Evolutionary conservation across 2,329 filamentous ascomycete species (phyloP).

Genomic region (Penicillium sp.): DNA sequence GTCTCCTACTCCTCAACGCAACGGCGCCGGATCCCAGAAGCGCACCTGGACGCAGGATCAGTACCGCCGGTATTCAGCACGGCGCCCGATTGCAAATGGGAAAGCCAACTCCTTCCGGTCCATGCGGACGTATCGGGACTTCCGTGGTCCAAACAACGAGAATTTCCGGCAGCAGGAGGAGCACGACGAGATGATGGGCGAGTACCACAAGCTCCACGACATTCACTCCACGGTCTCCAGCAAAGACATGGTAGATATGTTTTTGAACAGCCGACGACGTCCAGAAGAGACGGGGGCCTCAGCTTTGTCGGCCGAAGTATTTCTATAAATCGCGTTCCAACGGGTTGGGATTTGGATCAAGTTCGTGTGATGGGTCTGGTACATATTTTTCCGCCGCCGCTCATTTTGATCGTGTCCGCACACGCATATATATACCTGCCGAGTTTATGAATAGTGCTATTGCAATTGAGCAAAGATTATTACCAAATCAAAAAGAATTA

Average conservation of each 20-base stretch:
- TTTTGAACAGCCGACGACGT: slow-evolving; percentile 35
- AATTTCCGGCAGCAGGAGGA: slow-evolving; percentile 24
- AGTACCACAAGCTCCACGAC: slow-evolving; percentile 22
- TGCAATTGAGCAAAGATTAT: background rate
- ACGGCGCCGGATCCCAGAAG: slow-evolving; percentile 14
- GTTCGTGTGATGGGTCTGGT: background rate
- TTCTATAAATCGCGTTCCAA: slow-evolving; percentile 22
- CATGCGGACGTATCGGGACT: slow-evolving; percentile 24
- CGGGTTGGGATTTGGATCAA: slow-evolving; percentile 6
- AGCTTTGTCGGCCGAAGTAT: too few relatives aligned
- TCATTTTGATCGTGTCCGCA: slow-evolving; percentile 4
- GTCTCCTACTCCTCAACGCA: slow-evolving; percentile 32
- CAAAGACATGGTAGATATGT: slow-evolving; percentile 40
- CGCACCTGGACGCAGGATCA: slow-evolving; percentile 22
- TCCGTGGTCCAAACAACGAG: slow-evolving; percentile 28
- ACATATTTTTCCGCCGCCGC: slow-evolving; percentile 7
- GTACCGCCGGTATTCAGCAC: slow-evolving; percentile 22
- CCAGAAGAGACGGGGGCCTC: slow-evolving; percentile 21
- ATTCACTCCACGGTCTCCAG: slow-evolving; percentile 30
- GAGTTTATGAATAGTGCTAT: background rate
- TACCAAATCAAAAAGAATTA: too few relatives aligned
- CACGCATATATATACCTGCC: background rate
- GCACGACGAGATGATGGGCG: slow-evolving; percentile 15
- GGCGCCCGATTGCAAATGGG: slow-evolving; percentile 22
- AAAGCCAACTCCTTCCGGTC: slow-evolving; percentile 29